Evolutionary conservation across 768 basidiomycete species (phyloP).

Genomic region (Amanita fuliginea): DNA sequence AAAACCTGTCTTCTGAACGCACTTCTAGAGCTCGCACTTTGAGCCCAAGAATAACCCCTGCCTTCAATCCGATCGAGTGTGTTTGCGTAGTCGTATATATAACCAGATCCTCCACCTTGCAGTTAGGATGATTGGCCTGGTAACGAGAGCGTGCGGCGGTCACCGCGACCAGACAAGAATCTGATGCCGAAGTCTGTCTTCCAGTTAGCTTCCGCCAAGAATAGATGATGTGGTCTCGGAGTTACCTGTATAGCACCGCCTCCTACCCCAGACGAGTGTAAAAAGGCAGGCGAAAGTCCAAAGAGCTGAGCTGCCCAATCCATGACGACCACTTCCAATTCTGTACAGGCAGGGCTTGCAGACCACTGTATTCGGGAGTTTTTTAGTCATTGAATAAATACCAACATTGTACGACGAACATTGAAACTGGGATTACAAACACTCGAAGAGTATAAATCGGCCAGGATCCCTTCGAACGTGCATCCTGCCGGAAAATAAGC

Average conservation of each 20-base stretch:
- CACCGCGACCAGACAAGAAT: conserved; percentile 62
- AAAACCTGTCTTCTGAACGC: conserved; percentile 46
- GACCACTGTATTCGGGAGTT: conserved; percentile 49
- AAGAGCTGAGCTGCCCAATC: conserved; percentile 86
- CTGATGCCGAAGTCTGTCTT: conserved; percentile 72
- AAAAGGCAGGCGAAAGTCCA: conserved; percentile 59
- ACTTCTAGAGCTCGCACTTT: conserved; percentile 64
- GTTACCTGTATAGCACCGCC: conserved; percentile 82
- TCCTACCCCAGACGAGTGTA: conserved; percentile 54
- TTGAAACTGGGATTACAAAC: conserved; percentile 84
- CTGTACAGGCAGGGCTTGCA: conserved; percentile 83
- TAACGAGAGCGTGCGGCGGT: conserved; percentile 71
- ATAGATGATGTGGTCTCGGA: neutral
- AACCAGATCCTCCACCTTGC: conserved; percentile 50
- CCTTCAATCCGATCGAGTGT: conserved; percentile 70
- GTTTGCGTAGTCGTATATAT: conserved; percentile 89
- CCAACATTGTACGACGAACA: conserved; percentile 25
- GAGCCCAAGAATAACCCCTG: conserved; percentile 77
- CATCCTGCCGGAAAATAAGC: conserved; percentile 77
- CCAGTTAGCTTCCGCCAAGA: neutral
- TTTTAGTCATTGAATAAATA: neutral
- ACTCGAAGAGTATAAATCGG: conserved; percentile 69
- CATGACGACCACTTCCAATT: conserved; percentile 78
- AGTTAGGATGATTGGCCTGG: conserved; percentile 35
- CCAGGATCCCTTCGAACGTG: conserved; percentile 76